phyloP scores from a whole-genome alignment of 2,329 filamentous ascomycete species.

The Ascochyta lentis region DNA sequence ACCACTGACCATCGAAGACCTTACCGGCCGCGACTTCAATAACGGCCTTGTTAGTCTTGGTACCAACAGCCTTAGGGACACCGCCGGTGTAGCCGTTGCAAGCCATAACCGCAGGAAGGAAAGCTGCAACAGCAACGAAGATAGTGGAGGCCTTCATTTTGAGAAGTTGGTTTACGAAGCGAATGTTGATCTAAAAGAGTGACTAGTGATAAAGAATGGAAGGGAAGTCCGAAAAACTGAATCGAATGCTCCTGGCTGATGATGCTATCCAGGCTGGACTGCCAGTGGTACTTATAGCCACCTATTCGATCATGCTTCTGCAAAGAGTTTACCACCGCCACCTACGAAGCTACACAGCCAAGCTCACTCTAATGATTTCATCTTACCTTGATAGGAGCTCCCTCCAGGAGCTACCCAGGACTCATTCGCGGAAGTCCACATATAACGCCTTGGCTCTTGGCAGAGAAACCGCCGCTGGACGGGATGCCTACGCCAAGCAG shows the following conservation, averaged over 20 bases:
- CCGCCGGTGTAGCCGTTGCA: constrained; percentile 37
- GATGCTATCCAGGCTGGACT: background rate
- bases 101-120: constrained; percentile 30
- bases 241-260: constrained; percentile 13
- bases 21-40: constrained; percentile 34
- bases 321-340: background rate
- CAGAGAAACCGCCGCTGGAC: constrained; percentile 12
- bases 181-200: constrained; percentile 5
- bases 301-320: background rate
- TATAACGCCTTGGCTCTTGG: constrained; percentile 12
- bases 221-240: background rate
- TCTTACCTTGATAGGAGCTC: constrained; percentile 8
- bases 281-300: constrained; percentile 9
- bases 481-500: constrained; percentile 4
- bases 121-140: constrained; percentile 20
- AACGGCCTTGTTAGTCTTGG: constrained; percentile 36
- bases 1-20: constrained; percentile 34
- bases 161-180: background rate
- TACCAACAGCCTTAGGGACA: constrained; percentile 31
- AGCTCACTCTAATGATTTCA: background rate
- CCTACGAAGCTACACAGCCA: constrained; percentile 4
- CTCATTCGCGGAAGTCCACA: constrained; percentile 27
- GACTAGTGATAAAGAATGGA: constrained; percentile 1
- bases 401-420: background rate
- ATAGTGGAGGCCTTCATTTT: constrained; percentile 26